Percentiles rank a stretch among this genome's conserved stretches.
These are phyloP conservation scores for Climacium dendroides DNA, from an alignment of 225 moss, liverwort and hornwort genomes.

Conservation along the genomic window DNA sequence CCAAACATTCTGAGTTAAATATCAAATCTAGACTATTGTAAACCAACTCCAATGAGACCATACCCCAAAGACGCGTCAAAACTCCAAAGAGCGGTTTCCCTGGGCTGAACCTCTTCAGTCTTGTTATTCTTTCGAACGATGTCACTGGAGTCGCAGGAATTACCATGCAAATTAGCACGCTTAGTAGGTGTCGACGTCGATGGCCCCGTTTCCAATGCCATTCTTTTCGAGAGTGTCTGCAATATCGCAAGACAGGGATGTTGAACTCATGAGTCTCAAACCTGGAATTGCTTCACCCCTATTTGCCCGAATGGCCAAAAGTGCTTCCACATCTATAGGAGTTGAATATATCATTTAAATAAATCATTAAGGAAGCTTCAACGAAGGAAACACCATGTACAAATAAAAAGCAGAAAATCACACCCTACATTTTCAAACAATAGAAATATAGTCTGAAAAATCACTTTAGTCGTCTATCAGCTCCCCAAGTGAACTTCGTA, in stretches of 20 bases:
- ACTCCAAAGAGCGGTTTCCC: not conserved
- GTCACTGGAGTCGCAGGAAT: not conserved
- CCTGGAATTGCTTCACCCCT: not conserved
- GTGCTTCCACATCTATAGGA: not conserved
- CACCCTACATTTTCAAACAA: not conserved
- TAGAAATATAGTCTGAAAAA: not conserved
- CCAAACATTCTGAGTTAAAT: not conserved
- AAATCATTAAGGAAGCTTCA: not conserved
- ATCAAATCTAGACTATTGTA: not conserved
- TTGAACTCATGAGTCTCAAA: not conserved
- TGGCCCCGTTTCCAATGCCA: conserved; percentile 8
- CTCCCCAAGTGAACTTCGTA: not conserved
- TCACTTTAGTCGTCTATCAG: not conserved
- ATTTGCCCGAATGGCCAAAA: not conserved
- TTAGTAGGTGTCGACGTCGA: conserved; percentile 19
- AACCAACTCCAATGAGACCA: not conserved
- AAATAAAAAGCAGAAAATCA: not conserved
- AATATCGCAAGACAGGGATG: not conserved
- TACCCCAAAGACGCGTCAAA: not conserved
- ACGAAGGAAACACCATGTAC: not conserved
- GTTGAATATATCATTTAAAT: not conserved
- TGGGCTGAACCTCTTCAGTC: conserved; percentile 5
- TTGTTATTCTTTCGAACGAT: not conserved
- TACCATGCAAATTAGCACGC: conserved; percentile 4
- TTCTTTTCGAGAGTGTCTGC: conserved; percentile 21